These are phyloP conservation scores for Diaporthe destruens DNA, from an alignment of 2,329 filamentous ascomycete genomes.

Conservation along the genomic window DNA sequence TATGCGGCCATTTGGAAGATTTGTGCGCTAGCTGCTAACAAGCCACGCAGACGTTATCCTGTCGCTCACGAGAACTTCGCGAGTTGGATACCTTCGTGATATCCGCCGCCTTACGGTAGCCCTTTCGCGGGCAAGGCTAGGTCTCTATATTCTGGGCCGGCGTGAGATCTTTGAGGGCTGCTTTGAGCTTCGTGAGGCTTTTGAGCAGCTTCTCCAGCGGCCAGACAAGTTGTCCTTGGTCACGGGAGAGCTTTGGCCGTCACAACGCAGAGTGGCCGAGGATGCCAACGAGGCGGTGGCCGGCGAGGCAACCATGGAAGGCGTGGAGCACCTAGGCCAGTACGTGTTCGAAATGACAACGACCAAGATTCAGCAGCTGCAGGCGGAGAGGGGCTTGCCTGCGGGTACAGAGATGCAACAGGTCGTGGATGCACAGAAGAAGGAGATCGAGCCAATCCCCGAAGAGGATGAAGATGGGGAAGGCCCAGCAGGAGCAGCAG, in stretches of 20 bases:
- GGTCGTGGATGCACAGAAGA: constrained; percentile 44
- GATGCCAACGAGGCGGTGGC: constrained; percentile 63
- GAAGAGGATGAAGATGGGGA: constrained; percentile 46
- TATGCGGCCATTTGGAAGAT: background rate
- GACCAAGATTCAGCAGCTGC: constrained; percentile 65
- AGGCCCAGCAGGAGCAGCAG: constrained; percentile 45
- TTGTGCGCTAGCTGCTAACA: constrained; percentile 35
- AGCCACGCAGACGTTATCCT: constrained; percentile 83
- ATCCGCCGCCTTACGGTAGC: constrained; percentile 94
- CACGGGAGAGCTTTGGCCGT: constrained; percentile 88
- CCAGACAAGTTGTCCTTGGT: constrained; percentile 85
- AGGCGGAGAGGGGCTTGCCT: constrained; percentile 53
- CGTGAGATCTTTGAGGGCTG: constrained; percentile 89
- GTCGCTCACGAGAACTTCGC: constrained; percentile 88
- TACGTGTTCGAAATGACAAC: constrained; percentile 98
- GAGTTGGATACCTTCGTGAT: constrained; percentile 92
- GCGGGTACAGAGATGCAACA: constrained; percentile 46
- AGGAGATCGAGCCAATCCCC: constrained; percentile 47
- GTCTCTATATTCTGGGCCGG: constrained; percentile 91
- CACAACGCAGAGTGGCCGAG: constrained; percentile 63
- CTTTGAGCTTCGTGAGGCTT: constrained; percentile 88
- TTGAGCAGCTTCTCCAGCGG: constrained; percentile 81
- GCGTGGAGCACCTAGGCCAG: constrained; percentile 92
- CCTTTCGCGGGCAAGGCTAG: constrained; percentile 89
- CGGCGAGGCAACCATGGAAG: constrained; percentile 81